These are phyloP conservation scores for Geranium incanum DNA, from an alignment of 441 rosid genomes.

Conservation along the genomic window DNA sequence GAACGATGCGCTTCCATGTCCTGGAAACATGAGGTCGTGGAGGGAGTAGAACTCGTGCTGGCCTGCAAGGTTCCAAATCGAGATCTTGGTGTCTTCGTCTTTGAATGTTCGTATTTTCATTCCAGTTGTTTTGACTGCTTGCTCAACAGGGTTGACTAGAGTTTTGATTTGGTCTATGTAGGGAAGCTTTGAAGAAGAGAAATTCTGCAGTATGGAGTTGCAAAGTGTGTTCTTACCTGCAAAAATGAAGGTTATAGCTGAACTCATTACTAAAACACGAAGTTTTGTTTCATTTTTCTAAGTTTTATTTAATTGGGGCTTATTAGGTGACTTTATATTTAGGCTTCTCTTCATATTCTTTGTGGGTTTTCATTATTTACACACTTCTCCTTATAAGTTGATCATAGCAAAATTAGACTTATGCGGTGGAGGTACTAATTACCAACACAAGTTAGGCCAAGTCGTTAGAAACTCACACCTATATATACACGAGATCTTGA, in stretches of 20 bases:
- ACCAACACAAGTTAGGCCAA: too few species aligned
- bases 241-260: background rate
- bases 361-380: too few species aligned
- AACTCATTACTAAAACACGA: background rate
- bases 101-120: constrained; percentile 76
- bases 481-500: too few species aligned
- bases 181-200: constrained; percentile 59
- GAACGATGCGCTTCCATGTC: constrained; percentile 69
- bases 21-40: constrained; percentile 92
- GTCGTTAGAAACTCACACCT: too few species aligned
- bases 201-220: constrained; percentile 60
- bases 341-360: too few species aligned
- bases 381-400: too few species aligned
- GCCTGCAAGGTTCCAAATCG: constrained; percentile 85
- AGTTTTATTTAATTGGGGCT: too few species aligned
- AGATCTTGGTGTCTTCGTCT: constrained; percentile 75
- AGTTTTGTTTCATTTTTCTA: background rate
- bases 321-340: too few species aligned
- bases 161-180: constrained; percentile 74
- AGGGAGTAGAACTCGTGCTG: constrained; percentile 86
- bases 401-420: too few species aligned
- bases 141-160: constrained; percentile 74
- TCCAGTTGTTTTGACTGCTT: constrained; percentile 70
- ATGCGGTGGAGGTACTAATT: too few species aligned
- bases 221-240: constrained; percentile 77